Evolutionary conservation across 2,329 filamentous ascomycete genomes (phyloP), one percentile per base, ranked within the genome.

Genomic region (Trichoderma atroviride): DNA sequence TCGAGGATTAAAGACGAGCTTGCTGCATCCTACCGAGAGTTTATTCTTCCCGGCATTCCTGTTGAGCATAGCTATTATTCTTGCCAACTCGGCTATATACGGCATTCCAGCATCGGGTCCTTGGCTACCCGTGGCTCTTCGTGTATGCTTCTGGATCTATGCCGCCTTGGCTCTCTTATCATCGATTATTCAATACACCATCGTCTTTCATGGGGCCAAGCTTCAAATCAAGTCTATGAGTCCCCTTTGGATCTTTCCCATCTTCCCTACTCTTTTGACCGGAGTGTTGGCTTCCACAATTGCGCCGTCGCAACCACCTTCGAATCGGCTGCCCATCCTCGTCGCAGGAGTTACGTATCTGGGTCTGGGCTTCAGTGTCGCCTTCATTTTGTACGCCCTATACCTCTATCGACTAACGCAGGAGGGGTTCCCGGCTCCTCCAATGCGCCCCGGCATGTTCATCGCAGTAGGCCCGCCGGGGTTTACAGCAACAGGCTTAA

Each of bases 221-320:
- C 55, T 57, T 19, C n/a, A 33, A n/a, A 57, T 57, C 55, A 57
- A 57, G 19, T 57, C 55, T 33, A 57, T 57, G 55, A 57, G 55
- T n/a, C 55, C 55, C 31, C 55, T 57, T 35, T 57, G 55, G 55
- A 57, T 33, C 5, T 57, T 57, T 35, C 55, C 55, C 11, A 57
- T 57, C 22, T 57, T 57, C 11, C 55, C 55, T 5, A 57, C 55
- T 4, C n/a, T 57, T 14, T 57, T 57, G 11, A 57, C 55, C 4
- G 55, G 55, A 5, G 55, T 57, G 13, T n/a, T 57, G 29, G 55
- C 55, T 22, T 57, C 55, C 19, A 57, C 55, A 35, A 57, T 57
- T 19, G 55, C 55, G 10, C 55, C 55, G 13, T 57, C 55, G 33
- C 55, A 57, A 35, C 55, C 55, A 3, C 55, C 55, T 9, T 57